phyloP scores from a whole-genome alignment of 371 early-diverging fungal genomes.

The Mortierella sp. region DNA sequence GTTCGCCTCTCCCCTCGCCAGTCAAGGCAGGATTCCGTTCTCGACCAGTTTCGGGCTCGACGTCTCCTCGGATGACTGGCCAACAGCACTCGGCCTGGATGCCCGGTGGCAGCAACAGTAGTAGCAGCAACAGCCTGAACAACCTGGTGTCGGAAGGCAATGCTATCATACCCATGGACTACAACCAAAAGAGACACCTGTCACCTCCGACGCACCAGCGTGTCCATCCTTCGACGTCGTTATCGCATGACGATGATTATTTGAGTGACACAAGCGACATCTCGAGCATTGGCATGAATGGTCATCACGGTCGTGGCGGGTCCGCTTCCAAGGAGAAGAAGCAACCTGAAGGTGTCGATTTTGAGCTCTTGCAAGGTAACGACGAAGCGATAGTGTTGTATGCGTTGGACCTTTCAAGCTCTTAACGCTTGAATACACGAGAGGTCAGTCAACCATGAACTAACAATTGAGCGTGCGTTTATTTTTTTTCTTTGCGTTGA shows the following conservation, averaged over 20 bases:
- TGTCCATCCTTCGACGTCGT: conserved; percentile 17
- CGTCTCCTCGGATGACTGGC: conserved; percentile 35
- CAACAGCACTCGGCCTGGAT: conserved; percentile 24
- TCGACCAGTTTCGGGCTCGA: conserved; percentile 52
- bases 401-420: background rate
- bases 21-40: conserved; percentile 49
- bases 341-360: conserved; percentile 78
- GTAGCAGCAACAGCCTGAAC: conserved; percentile 18
- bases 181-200: conserved; percentile 47
- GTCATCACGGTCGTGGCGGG: conserved; percentile 46
- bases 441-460: background rate
- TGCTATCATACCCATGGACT: conserved; percentile 41
- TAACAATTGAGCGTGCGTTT: background rate
- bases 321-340: conserved; percentile 78
- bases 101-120: conserved; percentile 9
- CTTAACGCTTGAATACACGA: background rate
- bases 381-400: background rate
- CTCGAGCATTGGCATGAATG: conserved; percentile 61
- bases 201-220: conserved; percentile 34
- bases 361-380: conserved; percentile 80
- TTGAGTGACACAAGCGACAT: conserved; percentile 74
- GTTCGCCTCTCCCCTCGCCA: conserved; percentile 54
- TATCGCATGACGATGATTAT: conserved; percentile 57
- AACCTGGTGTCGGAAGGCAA: conserved; percentile 19
- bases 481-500: conserved; percentile 1